phyloP scores from a whole-genome alignment of 2,329 filamentous ascomycete species.

The Apiospora rasikravindrae region DNA sequence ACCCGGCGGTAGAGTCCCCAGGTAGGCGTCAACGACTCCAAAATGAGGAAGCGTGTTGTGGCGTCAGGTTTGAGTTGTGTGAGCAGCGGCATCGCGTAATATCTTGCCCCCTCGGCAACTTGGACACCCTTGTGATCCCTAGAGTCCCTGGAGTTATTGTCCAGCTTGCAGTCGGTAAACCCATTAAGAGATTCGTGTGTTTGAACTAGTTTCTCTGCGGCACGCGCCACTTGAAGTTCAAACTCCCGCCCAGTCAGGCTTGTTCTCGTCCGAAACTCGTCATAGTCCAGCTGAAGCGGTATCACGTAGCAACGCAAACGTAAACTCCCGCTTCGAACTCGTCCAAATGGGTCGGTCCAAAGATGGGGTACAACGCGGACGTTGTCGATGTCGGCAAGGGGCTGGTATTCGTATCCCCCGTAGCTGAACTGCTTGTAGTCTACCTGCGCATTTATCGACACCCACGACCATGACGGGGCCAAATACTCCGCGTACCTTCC shows the following conservation, averaged over 20 bases:
- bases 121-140: background rate
- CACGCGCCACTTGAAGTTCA: background rate
- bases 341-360: background rate
- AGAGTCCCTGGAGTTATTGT: too few relatives aligned
- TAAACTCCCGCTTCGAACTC: background rate
- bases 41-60: background rate
- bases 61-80: background rate
- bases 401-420: too few relatives aligned
- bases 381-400: background rate
- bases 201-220: background rate
- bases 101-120: background rate
- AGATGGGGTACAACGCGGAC: background rate
- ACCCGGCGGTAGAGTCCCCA: background rate
- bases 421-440: background rate
- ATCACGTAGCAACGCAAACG: background rate
- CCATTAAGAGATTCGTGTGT: background rate
- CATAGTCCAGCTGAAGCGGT: background rate
- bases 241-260: background rate
- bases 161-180: background rate
- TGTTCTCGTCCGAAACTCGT: background rate
- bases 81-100: background rate
- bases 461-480: slow-evolving; percentile 7
- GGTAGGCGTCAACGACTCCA: background rate
- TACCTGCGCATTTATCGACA: background rate
- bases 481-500: background rate